These are phyloP conservation scores for Fusarium anthophilum DNA, from an alignment of 2,329 filamentous ascomycete genomes.

Conservation along the genomic window DNA sequence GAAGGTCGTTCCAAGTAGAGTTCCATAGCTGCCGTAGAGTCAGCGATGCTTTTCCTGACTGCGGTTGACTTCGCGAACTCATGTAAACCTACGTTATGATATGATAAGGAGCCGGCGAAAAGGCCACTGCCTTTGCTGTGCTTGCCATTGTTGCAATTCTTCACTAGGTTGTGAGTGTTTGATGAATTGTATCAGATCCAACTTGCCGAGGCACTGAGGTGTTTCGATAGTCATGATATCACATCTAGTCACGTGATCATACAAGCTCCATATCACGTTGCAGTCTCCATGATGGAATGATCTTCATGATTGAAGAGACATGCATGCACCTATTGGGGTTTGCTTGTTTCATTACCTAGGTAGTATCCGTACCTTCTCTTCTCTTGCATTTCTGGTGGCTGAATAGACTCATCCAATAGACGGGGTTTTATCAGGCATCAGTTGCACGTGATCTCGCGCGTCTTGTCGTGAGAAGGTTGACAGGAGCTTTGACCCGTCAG, in stretches of 20 bases:
- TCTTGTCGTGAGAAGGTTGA: background rate
- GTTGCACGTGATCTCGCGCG: background rate
- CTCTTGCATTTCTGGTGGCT: background rate
- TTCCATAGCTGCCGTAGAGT: constrained; percentile 75
- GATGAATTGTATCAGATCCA: constrained; percentile 9
- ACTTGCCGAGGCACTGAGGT: constrained; percentile 14
- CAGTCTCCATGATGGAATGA: background rate
- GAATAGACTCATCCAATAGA: background rate
- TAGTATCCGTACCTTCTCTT: background rate
- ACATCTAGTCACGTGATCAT: constrained; percentile 47
- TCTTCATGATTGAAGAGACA: background rate
- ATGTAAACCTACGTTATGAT: constrained; percentile 70
- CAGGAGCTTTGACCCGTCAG: background rate
- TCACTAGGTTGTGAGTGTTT: constrained; percentile 4
- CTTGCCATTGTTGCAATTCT: constrained; percentile 52
- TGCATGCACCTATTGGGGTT: background rate
- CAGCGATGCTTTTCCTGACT: constrained; percentile 15
- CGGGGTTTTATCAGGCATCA: background rate
- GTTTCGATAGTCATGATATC: constrained; percentile 31
- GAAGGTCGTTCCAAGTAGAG: constrained; percentile 84
- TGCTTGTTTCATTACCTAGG: background rate
- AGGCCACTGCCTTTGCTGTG: constrained; percentile 63
- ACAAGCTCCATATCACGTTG: background rate
- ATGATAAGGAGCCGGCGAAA: constrained; percentile 77
- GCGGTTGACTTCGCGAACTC: background rate